Evolutionary conservation across 163 green algal species (phyloP), one percentile per base, ranked within the genome.

Genomic region (Scenedesmus sp.): DNA sequence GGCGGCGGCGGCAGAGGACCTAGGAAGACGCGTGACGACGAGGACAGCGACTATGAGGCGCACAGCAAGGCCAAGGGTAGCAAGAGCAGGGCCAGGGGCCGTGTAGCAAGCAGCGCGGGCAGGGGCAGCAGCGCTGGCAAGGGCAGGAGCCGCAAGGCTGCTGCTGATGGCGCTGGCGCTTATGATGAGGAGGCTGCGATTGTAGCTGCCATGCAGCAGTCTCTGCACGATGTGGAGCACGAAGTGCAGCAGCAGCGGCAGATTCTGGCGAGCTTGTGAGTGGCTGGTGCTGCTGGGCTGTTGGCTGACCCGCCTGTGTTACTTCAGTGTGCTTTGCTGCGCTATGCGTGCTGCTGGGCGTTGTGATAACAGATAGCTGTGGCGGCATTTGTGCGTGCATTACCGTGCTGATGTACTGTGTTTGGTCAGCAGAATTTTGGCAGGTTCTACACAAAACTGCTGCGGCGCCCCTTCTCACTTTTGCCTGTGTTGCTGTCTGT

Each of bases 201-300:
- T 34, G 76, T 67, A 9, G 79, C 70, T 16, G 57, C 52, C 9
- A 8, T 85, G 79, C 89, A 92, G 92, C 90, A 94, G 87, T 59
- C 88, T 74, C 34, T 89, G 34, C 23, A 89, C 46, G 56, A 82
- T 34, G 76, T 46, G 34, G 34, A 46, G 34, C 34, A 46, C 34
- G 34, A 92, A 13, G 34, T 56, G 79, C 26, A 88, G n/a, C 79
- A 92, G 79, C 89, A 92, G 92, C 90, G 90, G 87, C 66, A 92
- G 74, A n/a, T 89, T 16, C 23, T 91, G 85, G 79, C 15, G 18
- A 4, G 54, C 13, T 84, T 57, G 76, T 57, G 12, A 57, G 76
- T 84, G 34, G 13, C 34, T 7, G 70, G 23, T 23, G 1, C 23
- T 13, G 70, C 70, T 79, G 70, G 70, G 70, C 23, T 12, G 23